A percentile compares a stretch with the other conserved stretches of the same genome.
Evolutionary conservation across 2,329 filamentous ascomycete genomes (phyloP).

Genomic region (Clonostachys rhizophaga): DNA sequence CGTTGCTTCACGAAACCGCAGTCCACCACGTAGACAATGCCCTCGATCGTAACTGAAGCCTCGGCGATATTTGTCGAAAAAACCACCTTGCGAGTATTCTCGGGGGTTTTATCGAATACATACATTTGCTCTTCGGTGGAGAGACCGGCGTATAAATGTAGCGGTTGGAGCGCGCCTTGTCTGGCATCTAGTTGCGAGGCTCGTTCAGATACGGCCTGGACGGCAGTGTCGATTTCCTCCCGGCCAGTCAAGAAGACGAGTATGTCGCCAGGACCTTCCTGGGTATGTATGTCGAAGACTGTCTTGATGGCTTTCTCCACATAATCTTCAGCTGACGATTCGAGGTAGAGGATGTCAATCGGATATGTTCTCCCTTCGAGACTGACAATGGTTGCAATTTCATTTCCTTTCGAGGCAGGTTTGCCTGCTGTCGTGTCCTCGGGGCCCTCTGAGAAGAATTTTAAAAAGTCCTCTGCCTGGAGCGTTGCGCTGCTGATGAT

Average conservation of each 20-base stretch:
- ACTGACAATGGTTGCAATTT: conserved; percentile 59
- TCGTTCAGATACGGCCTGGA: conserved; percentile 75
- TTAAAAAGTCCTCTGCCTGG: conserved; percentile 80
- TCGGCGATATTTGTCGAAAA: conserved; percentile 96
- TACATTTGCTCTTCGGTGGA: conserved; percentile 92
- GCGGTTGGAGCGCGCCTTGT: conserved; percentile 20
- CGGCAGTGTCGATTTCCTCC: conserved; percentile 82
- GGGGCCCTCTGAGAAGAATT: conserved; percentile 60
- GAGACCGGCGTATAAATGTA: conserved; percentile 87
- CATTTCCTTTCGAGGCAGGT: conserved; percentile 6
- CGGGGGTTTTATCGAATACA: conserved; percentile 79
- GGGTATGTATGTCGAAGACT: conserved; percentile 80
- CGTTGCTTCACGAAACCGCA: conserved; percentile 87
- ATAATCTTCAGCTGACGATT: conserved; percentile 78
- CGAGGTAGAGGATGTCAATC: conserved; percentile 80
- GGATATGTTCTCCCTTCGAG: conserved; percentile 85
- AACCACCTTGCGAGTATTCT: conserved; percentile 84
- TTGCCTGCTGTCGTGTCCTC: conserved; percentile 26
- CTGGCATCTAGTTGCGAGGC: conserved; percentile 48
- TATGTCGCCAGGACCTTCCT: conserved; percentile 80
- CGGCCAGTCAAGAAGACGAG: conserved; percentile 88
- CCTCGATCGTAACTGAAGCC: conserved; percentile 90
- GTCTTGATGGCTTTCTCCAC: conserved; percentile 77
- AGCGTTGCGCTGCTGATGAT: conserved; percentile 92
- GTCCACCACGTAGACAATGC: conserved; percentile 88